A percentile compares a stretch with the other conserved stretches of the same genome.
Evolutionary conservation across 148 eudicot genomes (phyloP).

Genomic region (Rhododendron kiyosumense): DNA sequence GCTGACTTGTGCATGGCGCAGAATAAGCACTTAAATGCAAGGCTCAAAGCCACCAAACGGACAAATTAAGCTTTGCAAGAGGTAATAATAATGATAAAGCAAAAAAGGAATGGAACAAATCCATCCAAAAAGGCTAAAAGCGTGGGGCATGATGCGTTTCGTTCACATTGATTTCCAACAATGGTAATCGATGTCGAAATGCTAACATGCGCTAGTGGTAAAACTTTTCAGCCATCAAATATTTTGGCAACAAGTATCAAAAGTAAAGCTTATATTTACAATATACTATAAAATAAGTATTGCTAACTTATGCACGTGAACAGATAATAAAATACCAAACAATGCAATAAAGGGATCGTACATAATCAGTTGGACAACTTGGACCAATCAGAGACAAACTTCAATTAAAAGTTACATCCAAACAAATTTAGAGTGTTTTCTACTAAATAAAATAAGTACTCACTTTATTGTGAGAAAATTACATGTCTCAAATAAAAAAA

Average conservation of each 20-base stretch:
- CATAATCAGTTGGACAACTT: not conserved
- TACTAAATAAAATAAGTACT: too few species aligned
- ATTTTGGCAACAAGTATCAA: not conserved
- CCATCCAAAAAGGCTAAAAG: not conserved
- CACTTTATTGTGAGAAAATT: too few species aligned
- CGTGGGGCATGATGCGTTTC: not conserved
- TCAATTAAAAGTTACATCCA: not conserved
- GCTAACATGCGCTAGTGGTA: not conserved
- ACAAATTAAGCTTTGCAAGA: not conserved
- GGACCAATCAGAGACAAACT: not conserved
- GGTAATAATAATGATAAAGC: not conserved
- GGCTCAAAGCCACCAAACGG: too few species aligned
- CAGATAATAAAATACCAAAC: not conserved
- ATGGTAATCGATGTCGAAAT: not conserved
- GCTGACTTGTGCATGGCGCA: too few species aligned
- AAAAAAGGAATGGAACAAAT: not conserved
- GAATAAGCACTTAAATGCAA: not conserved
- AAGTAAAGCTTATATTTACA: not conserved
- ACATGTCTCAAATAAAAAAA: too few species aligned
- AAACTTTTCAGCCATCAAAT: not conserved
- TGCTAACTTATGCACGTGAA: not conserved
- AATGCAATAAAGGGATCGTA: not conserved
- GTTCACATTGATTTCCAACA: not conserved
- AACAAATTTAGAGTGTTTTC: too few species aligned
- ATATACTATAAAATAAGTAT: not conserved